Evolutionary conservation across 768 basidiomycete species (phyloP).

Genomic region (Kwoniella dejecticola): DNA sequence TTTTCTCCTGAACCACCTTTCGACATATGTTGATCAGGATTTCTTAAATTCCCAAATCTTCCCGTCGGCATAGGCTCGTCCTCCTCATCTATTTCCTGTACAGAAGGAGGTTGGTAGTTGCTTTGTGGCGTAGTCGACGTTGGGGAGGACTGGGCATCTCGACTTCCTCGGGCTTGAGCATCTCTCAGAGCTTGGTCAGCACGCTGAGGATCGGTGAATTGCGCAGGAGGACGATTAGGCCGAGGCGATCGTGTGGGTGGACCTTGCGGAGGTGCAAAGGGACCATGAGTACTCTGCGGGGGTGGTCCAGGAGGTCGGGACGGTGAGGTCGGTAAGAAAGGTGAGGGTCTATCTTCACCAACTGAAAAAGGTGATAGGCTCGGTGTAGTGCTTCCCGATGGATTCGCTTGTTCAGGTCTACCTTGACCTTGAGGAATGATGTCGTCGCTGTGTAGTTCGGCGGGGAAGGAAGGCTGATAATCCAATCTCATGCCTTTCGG

Average conservation of each 20-base stretch:
- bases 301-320: background rate
- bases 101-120: slow-evolving; percentile 6
- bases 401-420: no score
- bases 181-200: background rate
- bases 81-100: background rate
- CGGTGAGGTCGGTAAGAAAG: background rate
- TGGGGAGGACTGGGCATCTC: background rate
- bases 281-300: background rate
- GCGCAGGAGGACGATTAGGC: background rate
- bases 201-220: slow-evolving; percentile 6
- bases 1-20: slow-evolving; percentile 2
- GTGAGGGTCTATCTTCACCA: background rate
- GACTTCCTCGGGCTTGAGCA: background rate
- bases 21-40: background rate
- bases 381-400: no score
- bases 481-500: slow-evolving; percentile 7
- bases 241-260: background rate
- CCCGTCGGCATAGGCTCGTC: background rate
- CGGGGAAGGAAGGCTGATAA: slow-evolving; percentile 2
- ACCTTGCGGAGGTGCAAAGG: background rate
- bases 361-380: background rate
- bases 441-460: background rate
- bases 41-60: slow-evolving; percentile 3
- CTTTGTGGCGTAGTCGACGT: background rate
- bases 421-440: no score